Evolutionary conservation across 202 grass and related monocot species (phyloP).

Genomic region (Musa balbisiana): DNA sequence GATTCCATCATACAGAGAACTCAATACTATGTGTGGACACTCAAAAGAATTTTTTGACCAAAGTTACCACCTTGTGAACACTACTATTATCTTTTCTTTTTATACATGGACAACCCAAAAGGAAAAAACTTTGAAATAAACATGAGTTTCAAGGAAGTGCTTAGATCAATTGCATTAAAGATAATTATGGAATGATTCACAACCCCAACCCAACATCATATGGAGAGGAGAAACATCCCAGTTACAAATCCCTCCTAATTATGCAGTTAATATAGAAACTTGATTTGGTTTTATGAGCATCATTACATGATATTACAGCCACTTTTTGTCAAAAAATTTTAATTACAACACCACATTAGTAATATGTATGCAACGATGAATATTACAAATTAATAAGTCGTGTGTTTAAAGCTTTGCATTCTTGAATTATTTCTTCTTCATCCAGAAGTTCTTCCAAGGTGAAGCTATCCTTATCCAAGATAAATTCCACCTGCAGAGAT

Average conservation of each 20-base stretch:
- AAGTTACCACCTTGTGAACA: too few species aligned
- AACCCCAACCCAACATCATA: too few species aligned
- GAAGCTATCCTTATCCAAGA: constrained; percentile 30
- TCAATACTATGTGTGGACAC: neutral
- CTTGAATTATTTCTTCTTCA: constrained; percentile 29
- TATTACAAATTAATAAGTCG: constrained; percentile 31
- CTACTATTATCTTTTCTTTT: too few species aligned
- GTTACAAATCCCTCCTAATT: too few species aligned
- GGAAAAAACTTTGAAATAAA: too few species aligned
- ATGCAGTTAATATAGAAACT: too few species aligned
- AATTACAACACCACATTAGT: neutral
- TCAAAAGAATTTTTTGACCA: too few species aligned
- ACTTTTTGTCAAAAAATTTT: neutral
- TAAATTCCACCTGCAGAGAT: constrained; percentile 18
- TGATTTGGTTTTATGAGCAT: neutral
- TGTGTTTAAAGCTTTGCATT: constrained; percentile 29
- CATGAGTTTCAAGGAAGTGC: too few species aligned
- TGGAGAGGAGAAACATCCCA: too few species aligned
- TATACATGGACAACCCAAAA: neutral
- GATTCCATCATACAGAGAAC: neutral
- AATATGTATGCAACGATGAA: neutral
- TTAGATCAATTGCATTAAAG: too few species aligned
- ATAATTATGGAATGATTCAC: too few species aligned
- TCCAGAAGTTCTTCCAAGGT: constrained; percentile 27
- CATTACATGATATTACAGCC: neutral